These are phyloP conservation scores for Fusarium nisikadoi DNA, from an alignment of 2,329 filamentous ascomycete genomes.

Conservation along the genomic window DNA sequence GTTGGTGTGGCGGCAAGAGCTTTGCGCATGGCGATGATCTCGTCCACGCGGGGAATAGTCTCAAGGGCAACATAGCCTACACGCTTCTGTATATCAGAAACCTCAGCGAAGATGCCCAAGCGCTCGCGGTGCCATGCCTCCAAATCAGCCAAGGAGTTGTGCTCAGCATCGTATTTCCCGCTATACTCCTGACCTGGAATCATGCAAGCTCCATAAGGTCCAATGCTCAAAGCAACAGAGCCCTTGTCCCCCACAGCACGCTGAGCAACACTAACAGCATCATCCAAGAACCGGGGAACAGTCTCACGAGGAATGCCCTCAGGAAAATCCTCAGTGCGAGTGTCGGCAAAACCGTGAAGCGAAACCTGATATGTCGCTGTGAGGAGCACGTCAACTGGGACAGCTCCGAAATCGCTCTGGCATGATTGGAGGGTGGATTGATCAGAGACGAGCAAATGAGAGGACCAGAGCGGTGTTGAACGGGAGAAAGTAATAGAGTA, in stretches of 20 bases:
- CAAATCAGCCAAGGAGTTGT: slow-evolving; percentile 57
- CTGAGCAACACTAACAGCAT: slow-evolving; percentile 57
- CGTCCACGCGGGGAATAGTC: slow-evolving; percentile 71
- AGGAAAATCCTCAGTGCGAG: slow-evolving; percentile 55
- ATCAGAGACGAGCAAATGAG: slow-evolving; percentile 69
- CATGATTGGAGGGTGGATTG: slow-evolving; percentile 62
- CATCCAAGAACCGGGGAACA: slow-evolving; percentile 56
- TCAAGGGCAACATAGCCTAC: slow-evolving; percentile 71
- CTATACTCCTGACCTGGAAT: slow-evolving; percentile 73
- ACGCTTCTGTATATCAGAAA: slow-evolving; percentile 51
- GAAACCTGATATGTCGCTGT: slow-evolving; percentile 77
- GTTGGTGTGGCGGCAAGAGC: slow-evolving; percentile 49
- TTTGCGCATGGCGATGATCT: slow-evolving; percentile 67
- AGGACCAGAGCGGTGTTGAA: slow-evolving; percentile 73
- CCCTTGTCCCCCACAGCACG: slow-evolving; percentile 46
- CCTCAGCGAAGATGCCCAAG: slow-evolving; percentile 60
- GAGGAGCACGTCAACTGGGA: slow-evolving; percentile 70
- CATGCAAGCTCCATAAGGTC: slow-evolving; percentile 76
- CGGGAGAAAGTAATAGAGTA: slow-evolving; percentile 63
- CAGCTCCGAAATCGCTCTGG: slow-evolving; percentile 65
- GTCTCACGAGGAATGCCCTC: slow-evolving; percentile 54
- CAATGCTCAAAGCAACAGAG: slow-evolving; percentile 67
- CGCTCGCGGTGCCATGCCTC: slow-evolving; percentile 67
- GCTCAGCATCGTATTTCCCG: slow-evolving; percentile 65
- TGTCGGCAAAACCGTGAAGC: slow-evolving; percentile 64